A percentile compares a stretch with the other conserved stretches of the same genome.
These are phyloP conservation scores for Fusarium sacchari DNA, from an alignment of 2,329 filamentous ascomycete species.

Conservation along the genomic window DNA sequence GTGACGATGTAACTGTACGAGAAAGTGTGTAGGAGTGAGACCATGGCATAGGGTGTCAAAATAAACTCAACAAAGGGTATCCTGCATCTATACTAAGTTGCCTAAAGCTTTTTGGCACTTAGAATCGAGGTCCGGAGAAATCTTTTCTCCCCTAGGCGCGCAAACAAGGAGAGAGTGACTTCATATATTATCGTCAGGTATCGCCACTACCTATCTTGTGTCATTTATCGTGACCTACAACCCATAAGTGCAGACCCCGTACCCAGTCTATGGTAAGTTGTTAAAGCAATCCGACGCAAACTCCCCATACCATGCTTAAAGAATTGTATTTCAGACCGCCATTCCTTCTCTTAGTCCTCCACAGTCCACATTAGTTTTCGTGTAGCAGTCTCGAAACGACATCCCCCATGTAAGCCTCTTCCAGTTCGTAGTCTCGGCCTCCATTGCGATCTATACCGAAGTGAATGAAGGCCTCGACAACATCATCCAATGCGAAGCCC, in stretches of 20 bases:
- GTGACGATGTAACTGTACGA: neutral
- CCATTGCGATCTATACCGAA: slow-evolving; percentile 83
- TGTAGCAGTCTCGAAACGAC: slow-evolving; percentile 86
- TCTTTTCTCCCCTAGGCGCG: too few relatives aligned
- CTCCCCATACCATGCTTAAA: slow-evolving; percentile 40
- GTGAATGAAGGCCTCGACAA: slow-evolving; percentile 84
- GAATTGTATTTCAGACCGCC: slow-evolving; percentile 4
- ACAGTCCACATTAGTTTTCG: slow-evolving; percentile 63
- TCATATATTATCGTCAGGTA: neutral
- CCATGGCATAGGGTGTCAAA: too few relatives aligned
- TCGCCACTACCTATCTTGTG: neutral
- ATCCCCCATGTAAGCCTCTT: slow-evolving; percentile 90
- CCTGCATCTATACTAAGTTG: too few relatives aligned
- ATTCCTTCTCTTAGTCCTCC: slow-evolving; percentile 1
- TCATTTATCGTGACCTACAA: neutral
- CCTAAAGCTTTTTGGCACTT: too few relatives aligned
- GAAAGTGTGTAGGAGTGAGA: neutral
- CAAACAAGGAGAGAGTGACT: neutral
- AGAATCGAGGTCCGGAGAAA: too few relatives aligned
- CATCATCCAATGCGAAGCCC: slow-evolving; percentile 89
- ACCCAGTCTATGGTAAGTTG: slow-evolving; percentile 23
- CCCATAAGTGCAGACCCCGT: neutral
- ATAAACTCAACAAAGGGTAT: too few relatives aligned
- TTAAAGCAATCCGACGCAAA: slow-evolving; percentile 22
- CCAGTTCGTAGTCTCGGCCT: slow-evolving; percentile 85